phyloP scores from a whole-genome alignment of 257 asterid genomes.

The Solanum habrochaites region DNA sequence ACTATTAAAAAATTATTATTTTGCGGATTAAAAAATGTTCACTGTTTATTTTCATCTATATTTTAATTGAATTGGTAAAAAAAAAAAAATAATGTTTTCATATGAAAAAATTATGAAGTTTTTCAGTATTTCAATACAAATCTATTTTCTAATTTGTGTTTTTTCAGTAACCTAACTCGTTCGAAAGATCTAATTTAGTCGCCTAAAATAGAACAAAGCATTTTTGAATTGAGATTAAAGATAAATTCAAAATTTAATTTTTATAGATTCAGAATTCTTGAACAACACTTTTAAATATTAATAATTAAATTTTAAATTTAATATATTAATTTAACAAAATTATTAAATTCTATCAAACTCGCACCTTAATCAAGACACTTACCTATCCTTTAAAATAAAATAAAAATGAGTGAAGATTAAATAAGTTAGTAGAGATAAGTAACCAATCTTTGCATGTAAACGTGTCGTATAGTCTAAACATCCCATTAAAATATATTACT shows the following conservation, averaged over 20 bases:
- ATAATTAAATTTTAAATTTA: no score
- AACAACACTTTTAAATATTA: no score
- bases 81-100: no score
- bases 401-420: neutral
- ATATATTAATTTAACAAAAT: no score
- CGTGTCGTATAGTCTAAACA: neutral
- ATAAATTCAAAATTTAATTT: no score
- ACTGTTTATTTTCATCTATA: rapidly evolving
- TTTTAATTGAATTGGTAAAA: no score
- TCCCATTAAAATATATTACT: slow-evolving; percentile 5
- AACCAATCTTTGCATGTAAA: neutral
- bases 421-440: slow-evolving; percentile 27
- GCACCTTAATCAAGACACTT: neutral
- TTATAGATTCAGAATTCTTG: no score
- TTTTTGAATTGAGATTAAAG: no score
- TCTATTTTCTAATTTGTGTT: rapidly evolving
- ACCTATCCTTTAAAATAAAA: neutral
- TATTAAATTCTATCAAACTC: neutral
- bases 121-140: neutral
- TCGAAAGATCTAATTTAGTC: neutral
- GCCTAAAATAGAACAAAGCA: neutral
- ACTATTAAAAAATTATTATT: no score
- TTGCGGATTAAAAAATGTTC: no score
- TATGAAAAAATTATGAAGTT: rapidly evolving
- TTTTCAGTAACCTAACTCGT: no score